These are phyloP conservation scores for Botryotinia narcissicola DNA, from an alignment of 2,329 filamentous ascomycete genomes.

Conservation along the genomic window DNA sequence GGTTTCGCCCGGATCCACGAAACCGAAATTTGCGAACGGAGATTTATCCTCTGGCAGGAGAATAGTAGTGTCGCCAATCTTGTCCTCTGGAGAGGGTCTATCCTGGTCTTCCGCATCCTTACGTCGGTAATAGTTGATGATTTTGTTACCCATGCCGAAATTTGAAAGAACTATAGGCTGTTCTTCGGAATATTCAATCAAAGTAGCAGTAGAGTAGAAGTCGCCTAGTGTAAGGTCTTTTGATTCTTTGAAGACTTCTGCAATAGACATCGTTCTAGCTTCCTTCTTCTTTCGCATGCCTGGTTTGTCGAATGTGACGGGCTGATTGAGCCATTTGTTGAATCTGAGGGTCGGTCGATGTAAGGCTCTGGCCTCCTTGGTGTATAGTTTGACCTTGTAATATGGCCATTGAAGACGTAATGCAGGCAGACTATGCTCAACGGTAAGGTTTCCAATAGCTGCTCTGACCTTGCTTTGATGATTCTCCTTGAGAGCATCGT, in stretches of 20 bases:
- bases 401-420: slow-evolving; percentile 92
- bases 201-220: slow-evolving; percentile 73
- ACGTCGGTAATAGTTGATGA: slow-evolving; percentile 95
- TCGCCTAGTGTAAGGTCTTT: slow-evolving; percentile 84
- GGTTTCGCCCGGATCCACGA: slow-evolving; percentile 85
- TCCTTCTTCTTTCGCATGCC: slow-evolving; percentile 75
- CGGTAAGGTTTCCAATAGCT: slow-evolving; percentile 83
- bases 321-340: slow-evolving; percentile 62
- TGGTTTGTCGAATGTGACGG: slow-evolving; percentile 72
- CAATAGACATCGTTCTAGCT: slow-evolving; percentile 73
- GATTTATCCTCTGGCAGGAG: slow-evolving; percentile 92
- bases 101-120: slow-evolving; percentile 62
- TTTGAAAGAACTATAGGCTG: slow-evolving; percentile 89
- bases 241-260: slow-evolving; percentile 74
- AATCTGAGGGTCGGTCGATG: slow-evolving; percentile 79
- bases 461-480: slow-evolving; percentile 94
- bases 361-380: slow-evolving; percentile 73
- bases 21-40: slow-evolving; percentile 91
- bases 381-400: slow-evolving; percentile 80
- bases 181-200: slow-evolving; percentile 96
- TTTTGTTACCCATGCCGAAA: slow-evolving; percentile 93
- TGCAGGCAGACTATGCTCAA: slow-evolving; percentile 92
- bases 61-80: slow-evolving; percentile 85
- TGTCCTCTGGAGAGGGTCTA: slow-evolving; percentile 48
- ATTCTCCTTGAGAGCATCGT: slow-evolving; percentile 94